A percentile compares a stretch with the other conserved stretches of the same genome.
Conservation (phyloP, 1,284 basidiomycete species). For the Ustilago hordei region DNA sequence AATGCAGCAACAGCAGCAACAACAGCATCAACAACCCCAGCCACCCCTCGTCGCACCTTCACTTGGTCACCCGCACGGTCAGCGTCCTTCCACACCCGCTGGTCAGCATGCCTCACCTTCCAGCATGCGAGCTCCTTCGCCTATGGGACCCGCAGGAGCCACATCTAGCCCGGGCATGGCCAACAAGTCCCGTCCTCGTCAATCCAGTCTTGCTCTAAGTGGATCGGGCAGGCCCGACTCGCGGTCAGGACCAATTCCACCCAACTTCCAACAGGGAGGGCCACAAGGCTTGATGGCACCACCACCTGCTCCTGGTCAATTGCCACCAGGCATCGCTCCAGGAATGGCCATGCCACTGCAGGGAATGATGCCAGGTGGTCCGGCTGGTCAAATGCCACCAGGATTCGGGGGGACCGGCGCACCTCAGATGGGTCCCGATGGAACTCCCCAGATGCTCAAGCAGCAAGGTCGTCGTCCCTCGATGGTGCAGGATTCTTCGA, state of each 20-base stretch:
- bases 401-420: conserved; percentile 22
- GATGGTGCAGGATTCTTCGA: conserved; percentile 35
- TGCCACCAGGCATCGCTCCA: conserved; percentile 34
- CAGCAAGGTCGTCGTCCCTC: conserved; percentile 45
- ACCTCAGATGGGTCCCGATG: conserved; percentile 28
- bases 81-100: conserved; percentile 41
- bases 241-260: conserved; percentile 37
- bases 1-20: conserved; percentile 41
- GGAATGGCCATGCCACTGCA: conserved; percentile 30
- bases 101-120: conserved; percentile 43
- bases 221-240: conserved; percentile 42
- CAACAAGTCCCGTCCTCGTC: conserved; percentile 38
- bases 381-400: conserved; percentile 31
- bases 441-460: conserved; percentile 32
- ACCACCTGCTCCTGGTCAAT: conserved; percentile 44
- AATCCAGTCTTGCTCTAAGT: conserved; percentile 45
- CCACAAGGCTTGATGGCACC: conserved; percentile 50
- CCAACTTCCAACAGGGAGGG: conserved; percentile 30
- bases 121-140: conserved; percentile 51
- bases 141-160: conserved; percentile 37
- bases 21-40: conserved; percentile 47
- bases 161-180: conserved; percentile 40
- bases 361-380: conserved; percentile 26
- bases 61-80: conserved; percentile 41
- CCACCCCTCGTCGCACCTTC: conserved; percentile 37